Conservation (phyloP, 331 rosid genomes). For the Quercus phellos region DNA sequence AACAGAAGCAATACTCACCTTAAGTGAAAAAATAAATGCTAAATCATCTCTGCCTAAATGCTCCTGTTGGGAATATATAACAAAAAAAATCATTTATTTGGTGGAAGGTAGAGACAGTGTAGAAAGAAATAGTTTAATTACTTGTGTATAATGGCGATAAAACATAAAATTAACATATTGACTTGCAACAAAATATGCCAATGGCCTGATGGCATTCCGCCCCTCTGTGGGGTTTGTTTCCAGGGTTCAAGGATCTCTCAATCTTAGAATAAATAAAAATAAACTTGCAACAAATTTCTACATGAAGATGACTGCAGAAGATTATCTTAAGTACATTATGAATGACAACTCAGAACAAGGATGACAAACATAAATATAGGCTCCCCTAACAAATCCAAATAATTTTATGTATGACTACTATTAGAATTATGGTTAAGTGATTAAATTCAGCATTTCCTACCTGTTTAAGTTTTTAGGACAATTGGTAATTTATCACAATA, state of each 20-base stretch:
- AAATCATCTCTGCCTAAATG: conserved; percentile 87
- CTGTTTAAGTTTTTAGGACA: too few relatives aligned
- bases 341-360: not conserved
- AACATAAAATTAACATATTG: not conserved
- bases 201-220: too few relatives aligned
- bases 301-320: not conserved
- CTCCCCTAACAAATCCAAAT: not conserved
- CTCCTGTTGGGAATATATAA: conserved; percentile 51
- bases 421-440: too few relatives aligned
- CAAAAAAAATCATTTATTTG: conserved; percentile 18
- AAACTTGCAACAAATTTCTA: not conserved
- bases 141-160: not conserved
- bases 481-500: too few relatives aligned
- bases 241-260: too few relatives aligned
- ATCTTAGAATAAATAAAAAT: too few relatives aligned
- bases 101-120: not conserved
- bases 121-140: not conserved
- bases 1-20: conserved; percentile 42
- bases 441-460: too few relatives aligned
- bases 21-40: conserved; percentile 76
- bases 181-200: not conserved
- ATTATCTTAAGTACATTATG: not conserved
- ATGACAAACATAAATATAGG: not conserved
- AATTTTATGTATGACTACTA: not conserved
- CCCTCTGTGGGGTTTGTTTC: too few relatives aligned